A percentile compares a stretch with the other conserved stretches of the same genome.
These are phyloP conservation scores for Vitis vinifera DNA, from an alignment of 164 flowering plant genomes.

Conservation along the genomic window DNA sequence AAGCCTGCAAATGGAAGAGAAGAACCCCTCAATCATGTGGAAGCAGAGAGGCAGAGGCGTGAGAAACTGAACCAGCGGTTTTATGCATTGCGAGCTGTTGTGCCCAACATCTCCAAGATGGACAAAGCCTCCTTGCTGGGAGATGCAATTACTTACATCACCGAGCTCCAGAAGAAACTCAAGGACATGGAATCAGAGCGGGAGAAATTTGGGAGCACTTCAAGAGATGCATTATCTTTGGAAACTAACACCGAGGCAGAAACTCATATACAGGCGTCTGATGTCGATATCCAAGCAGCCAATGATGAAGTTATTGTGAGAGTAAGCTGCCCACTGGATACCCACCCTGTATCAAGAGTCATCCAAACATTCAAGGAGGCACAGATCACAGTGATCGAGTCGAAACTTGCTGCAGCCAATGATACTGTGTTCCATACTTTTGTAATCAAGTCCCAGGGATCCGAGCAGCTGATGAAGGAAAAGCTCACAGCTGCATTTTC, in stretches of 20 bases:
- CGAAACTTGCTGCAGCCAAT: conserved; percentile 51
- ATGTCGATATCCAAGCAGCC: conserved; percentile 55
- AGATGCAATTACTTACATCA: conserved; percentile 66
- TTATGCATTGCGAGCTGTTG: conserved; percentile 65
- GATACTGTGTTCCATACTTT: conserved; percentile 82
- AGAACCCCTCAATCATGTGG: conserved; percentile 94
- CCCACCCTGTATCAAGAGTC: conserved; percentile 74
- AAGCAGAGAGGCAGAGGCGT: conserved; percentile 67
- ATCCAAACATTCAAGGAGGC: conserved; percentile 71
- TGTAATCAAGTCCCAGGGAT: conserved; percentile 65
- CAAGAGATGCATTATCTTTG: conserved; percentile 35
- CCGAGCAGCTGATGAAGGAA: conserved; percentile 75
- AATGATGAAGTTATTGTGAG: conserved; percentile 65
- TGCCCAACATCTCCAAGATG: conserved; percentile 73
- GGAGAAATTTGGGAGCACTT: conserved; percentile 37
- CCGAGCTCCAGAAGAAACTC: conserved; percentile 62
- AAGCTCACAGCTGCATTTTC: conserved; percentile 68
- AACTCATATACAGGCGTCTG: conserved; percentile 21
- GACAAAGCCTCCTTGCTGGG: conserved; percentile 74
- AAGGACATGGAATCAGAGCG: conserved; percentile 59
- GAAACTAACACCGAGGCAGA: conserved; percentile 29
- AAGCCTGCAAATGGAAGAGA: conserved; percentile 98
- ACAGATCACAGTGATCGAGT: conserved; percentile 60
- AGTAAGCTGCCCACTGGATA: conserved; percentile 65
- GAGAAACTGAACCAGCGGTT: conserved; percentile 73